Base-by-base conservation (phyloP, 192 early-diverging fungal species). In the Backusella luteola region DNA sequence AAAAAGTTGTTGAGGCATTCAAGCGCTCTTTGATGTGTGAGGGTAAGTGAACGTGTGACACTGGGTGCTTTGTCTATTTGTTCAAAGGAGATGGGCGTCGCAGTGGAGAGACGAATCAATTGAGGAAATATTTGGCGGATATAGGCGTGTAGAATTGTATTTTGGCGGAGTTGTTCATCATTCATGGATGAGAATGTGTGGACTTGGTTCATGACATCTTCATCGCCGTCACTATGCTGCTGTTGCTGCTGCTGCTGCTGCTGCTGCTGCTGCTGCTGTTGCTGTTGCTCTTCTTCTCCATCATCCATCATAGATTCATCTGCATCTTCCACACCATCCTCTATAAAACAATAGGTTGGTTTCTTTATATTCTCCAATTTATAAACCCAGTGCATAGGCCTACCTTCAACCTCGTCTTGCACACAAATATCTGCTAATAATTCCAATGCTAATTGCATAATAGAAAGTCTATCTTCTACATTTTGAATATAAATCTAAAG, bases 391-490 rank as follows among this genome's bases (percentile, higher is more conserved):
- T 59, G 6, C 26, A 6, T 63, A 9, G 29, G 32, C 32, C 75
- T 79, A 71, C 84, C 86, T 49, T 83, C 83, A 41, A 79, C 76
- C 32, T 85, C 84, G 46, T 84, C 91, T 68, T 94, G 90, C 4
- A 90, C 88, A 79, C 91, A 95, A 41, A 96, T 89, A 75, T 95
- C 95, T 56, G 96, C 89, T 6, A 96, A 85, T 38, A 98, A 75
- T 77, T 98, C 97, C 34, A 98, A 82, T 19, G 88, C 86, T n/a
- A 96, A 75, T 73, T 93, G 92, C 1, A 93, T 77, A n/a, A 88
- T 90, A 23, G 81, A 85, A 67, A 95, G 66, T 11, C 84, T 84
- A 1, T 82, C 82, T 71, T 91, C 87, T 34, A 91, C 77, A 14
- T 73, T 66, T 39, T 81, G 76, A 1, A 91, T 75, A n/a, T 83